Evolutionary conservation across 2,329 filamentous ascomycete genomes (phyloP), one percentile per base, ranked within the genome.

Genomic region (Trichoderma citrinoviride): DNA sequence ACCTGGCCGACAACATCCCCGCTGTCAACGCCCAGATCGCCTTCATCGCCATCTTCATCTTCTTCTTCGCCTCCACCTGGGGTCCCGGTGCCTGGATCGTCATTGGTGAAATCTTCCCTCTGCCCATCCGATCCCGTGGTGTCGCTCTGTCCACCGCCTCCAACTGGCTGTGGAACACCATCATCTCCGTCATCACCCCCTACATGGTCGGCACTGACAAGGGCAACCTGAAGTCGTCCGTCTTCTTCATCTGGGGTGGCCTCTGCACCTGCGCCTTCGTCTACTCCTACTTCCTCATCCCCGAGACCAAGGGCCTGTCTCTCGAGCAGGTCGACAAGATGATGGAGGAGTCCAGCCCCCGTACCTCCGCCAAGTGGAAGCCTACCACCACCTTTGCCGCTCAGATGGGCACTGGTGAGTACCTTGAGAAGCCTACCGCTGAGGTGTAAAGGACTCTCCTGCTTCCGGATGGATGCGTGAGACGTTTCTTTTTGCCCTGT

Each of bases 41-140:
- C 67, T 95, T 96, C 81, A 95, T 95, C 74, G 90, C 88, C 80
- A 88, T 96, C 81, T 95, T 93, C 84, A 93, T 96, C 83, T 93
- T 92, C 85, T 94, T 90, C 84, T 96, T 96, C 77, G 92, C 92
- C 66, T 88, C 85, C 65, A 96, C 92, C 68, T 96, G 92, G 92
- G 92, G 92, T 61, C 91, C 92, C 7, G 89, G 87, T 56, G 85
- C 90, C 61, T 93, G 90, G 90, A 86, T 90, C 61, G 85, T 96
- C 71, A 93, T 95, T 73, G 92, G 92, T 75, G 92, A 97, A 81
- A 90, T 95, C 78, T 96, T 90, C 86, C 92, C 92, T 65, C 86
- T 96, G 61, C 91, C 91, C 67, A 94, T 96, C 78, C 90, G 93
- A 73, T 90, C 93, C 46, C 90, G 91, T 70, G 93, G 93, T 80